These are phyloP conservation scores for Nitzschia putrida DNA, from an alignment of 108 stramenopile genomes.

Conservation along the genomic window DNA sequence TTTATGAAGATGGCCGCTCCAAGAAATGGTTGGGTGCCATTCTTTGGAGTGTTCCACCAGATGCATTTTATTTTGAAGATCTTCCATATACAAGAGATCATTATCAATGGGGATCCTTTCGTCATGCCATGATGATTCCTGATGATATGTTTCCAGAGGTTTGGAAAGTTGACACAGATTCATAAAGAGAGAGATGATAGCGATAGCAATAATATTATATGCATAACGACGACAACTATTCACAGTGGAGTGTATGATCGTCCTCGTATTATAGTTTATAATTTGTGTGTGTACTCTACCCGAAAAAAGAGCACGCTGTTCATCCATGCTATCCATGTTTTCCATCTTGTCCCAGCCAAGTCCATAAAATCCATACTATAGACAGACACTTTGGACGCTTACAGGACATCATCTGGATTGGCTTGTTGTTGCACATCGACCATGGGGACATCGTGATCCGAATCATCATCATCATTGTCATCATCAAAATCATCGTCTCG, in stretches of 20 bases:
- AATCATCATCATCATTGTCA: constrained; percentile 26
- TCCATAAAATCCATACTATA: no score
- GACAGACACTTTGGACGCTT: neutral
- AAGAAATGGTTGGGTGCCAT: neutral
- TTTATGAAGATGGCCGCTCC: neutral
- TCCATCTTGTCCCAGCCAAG: no score
- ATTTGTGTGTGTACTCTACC: no score
- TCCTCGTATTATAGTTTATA: neutral
- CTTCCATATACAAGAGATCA: constrained; percentile 43
- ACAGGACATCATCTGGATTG: constrained; percentile 58
- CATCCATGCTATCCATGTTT: no score
- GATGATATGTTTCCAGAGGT: constrained; percentile 59
- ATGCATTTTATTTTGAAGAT: constrained; percentile 48
- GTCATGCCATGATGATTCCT: constrained; percentile 78
- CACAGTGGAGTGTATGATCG: neutral
- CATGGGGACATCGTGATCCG: constrained; percentile 29
- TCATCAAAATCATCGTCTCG: constrained; percentile 28
- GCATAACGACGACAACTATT: neutral
- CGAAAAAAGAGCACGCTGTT: no score
- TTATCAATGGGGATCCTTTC: constrained; percentile 51
- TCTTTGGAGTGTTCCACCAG: constrained; percentile 30
- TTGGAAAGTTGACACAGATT: constrained; percentile 23
- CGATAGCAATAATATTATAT: no score
- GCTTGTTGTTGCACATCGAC: constrained; percentile 26
- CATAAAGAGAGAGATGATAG: no score